Conservation (phyloP, 805 yeast genomes). For the Candida oleophila region DNA sequence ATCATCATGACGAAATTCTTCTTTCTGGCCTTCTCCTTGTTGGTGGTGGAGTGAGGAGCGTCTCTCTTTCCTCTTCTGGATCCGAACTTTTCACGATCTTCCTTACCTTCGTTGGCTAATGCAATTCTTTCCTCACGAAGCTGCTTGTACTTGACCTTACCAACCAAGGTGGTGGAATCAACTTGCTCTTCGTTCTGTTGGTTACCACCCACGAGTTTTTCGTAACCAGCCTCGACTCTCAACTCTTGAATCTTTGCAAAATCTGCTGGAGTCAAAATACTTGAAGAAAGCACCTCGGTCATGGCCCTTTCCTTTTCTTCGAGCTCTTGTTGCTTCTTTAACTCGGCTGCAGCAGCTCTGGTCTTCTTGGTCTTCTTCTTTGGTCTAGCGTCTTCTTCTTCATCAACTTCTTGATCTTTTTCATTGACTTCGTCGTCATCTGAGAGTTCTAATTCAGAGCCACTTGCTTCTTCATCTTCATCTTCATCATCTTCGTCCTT, state of each 20-base stretch:
- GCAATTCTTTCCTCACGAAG: constrained; percentile 89
- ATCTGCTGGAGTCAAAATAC: constrained; percentile 95
- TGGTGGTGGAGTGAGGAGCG: constrained; percentile 83
- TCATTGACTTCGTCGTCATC: constrained; percentile 27
- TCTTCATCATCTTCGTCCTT: constrained; percentile 22
- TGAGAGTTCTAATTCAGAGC: constrained; percentile 28
- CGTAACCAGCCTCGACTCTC: constrained; percentile 79
- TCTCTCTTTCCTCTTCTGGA: constrained; percentile 80
- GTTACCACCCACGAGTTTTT: constrained; percentile 65
- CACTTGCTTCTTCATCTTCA: constrained; percentile 29
- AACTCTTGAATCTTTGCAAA: constrained; percentile 93
- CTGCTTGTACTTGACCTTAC: constrained; percentile 79
- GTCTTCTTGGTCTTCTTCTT: constrained; percentile 15
- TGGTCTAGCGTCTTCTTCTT: constrained; percentile 25
- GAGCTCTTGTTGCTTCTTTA: constrained; percentile 39
- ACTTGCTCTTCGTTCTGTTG: constrained; percentile 77
- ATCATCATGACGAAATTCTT: constrained; percentile 99
- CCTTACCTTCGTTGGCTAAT: constrained; percentile 84
- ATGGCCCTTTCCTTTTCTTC: constrained; percentile 22
- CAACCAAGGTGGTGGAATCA: constrained; percentile 74
- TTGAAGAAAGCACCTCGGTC: constrained; percentile 63
- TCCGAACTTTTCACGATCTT: constrained; percentile 88
- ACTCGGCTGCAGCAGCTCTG: constrained; percentile 29
- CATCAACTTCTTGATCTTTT: constrained; percentile 45
- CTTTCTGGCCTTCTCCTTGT: constrained; percentile 93